Base-by-base conservation (phyloP, 139 green algal genomes). In the Eudorina sp. region DNA sequence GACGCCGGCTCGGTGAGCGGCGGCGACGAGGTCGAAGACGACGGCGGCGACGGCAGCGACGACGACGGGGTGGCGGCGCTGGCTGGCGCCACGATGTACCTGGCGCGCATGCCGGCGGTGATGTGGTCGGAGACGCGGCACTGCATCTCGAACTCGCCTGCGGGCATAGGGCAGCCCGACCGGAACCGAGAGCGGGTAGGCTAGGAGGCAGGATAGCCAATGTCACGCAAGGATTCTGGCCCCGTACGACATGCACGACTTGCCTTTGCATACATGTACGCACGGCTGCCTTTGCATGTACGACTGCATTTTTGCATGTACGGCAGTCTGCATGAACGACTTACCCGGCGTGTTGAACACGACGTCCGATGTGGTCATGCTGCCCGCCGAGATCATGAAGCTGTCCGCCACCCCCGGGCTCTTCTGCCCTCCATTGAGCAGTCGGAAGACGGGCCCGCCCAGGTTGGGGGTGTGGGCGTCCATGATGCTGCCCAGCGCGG, bases 401-500 rank as follows among this genome's bases (percentile, higher is more conserved):
- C 9, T 46, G 46, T 82, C 74, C 9, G 8, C 27, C 23, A 8
- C 8, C 1, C 16, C n/a, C n/a, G n/a, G 13, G 29, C 74, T 29
- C 13, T 66, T 43, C 41, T n/a, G n/a, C n/a, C n/a, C n/a, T n/a
- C n/a, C n/a, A n/a, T n/a, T n/a, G n/a, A n/a, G n/a, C n/a, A 34
- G 29, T 4, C 4, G 16, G 29, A 66, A 31, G 29, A n/a, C 25
- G 29, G 9, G 74, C 8, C 74, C 76, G 64, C 64, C 78, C 23
- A 92, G 72, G 88, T 90, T 94, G 83, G 94, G 93, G 4, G 93
- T 93, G 93, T 97, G 95, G 84, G 96, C 74, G 92, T 96, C 95
- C 46, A n/a, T 14, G 41, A 55, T 3, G 27, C 27, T 53, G 70
- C 70, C 66, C 25, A 74, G 9, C 5, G 66, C 19, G 31, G 45